phyloP scores from a whole-genome alignment of 2,329 filamentous ascomycete species.

The Colletotrichum musicola region DNA sequence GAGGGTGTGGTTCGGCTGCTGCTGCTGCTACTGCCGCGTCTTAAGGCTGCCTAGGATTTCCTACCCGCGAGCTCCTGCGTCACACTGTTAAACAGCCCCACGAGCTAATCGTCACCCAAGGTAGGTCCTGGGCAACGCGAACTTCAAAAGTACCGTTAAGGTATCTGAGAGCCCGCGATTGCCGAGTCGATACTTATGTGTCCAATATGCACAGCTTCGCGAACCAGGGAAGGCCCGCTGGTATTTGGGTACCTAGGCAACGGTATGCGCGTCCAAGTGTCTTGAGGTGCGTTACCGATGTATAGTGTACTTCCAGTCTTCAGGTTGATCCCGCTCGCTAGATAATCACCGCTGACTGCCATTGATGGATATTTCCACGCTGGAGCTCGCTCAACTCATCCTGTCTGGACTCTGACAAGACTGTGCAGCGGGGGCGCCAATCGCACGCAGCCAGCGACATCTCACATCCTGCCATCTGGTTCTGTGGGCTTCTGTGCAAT shows the following conservation, averaged over 20 bases:
- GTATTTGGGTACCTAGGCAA: background rate
- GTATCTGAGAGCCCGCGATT: background rate
- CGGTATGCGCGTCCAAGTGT: background rate
- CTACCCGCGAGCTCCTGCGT: background rate
- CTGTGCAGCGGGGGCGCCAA: constrained; percentile 19
- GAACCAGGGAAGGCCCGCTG: background rate
- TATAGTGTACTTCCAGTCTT: too few relatives aligned
- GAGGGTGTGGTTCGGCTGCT: too few relatives aligned
- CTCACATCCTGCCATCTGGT: constrained; percentile 1
- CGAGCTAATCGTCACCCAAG: constrained; percentile 32
- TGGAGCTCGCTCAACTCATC: background rate
- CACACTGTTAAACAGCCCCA: constrained; percentile 16
- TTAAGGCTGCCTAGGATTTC: too few relatives aligned
- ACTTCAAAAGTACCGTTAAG: background rate
- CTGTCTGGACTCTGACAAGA: constrained; percentile 4
- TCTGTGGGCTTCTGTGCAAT: constrained; percentile 27
- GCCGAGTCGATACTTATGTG: background rate
- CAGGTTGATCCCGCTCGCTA: background rate
- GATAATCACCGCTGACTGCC: background rate
- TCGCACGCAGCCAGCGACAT: constrained; percentile 29
- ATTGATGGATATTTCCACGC: constrained; percentile 6
- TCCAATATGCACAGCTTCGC: constrained; percentile 20
- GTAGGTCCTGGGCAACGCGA: background rate
- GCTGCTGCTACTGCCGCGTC: background rate
- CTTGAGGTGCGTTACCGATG: too few relatives aligned